Base-by-base conservation (phyloP, 352 stramenopile genomes). In the Phytophthora crassamura region DNA sequence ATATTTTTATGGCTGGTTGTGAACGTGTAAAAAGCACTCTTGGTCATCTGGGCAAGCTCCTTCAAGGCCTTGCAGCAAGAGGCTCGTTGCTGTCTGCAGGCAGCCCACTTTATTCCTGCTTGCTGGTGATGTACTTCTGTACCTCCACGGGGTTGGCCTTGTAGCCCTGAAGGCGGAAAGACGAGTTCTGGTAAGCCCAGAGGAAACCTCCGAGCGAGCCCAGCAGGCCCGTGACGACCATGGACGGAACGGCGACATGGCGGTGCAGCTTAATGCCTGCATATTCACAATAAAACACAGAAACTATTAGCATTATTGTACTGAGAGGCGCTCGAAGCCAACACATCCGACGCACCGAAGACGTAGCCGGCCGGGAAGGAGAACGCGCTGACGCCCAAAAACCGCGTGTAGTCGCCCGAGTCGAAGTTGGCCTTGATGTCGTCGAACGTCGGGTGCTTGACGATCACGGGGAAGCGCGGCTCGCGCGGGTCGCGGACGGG, bases 121-220 rank as follows among this genome's bases (percentile, higher is more conserved):
- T 79, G 58, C 33, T 76, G 30, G 58, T 82, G 41, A 91, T 88
- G 22, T 88, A 89, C 63, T 83, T 75, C 69, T 80, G 64, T 39
- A 91, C 83, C 55, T 93, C 81, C 40, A 72, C 64, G 42, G 57
- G 58, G 67, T 91, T 93, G 20, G 70, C 59, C 52, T 82, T 74
- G 75, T 80, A 92, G 40, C 87, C 85, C 54, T 90, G 80, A 48
- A 95, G 74, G 42, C 87, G 85, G 53, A 92, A 67, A 38, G 84
- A 75, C 42, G 85, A 87, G 77, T 95, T 94, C 67, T 95, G 82
- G 53, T 89, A 94, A 35, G 84, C 82, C 57, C 76, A 90, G 66
- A 95, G 39, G 59, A 89, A 91, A 58, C 84, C 86, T 41, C 84
- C 86, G 39, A 93, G 62, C 32, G 81, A 90, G 69, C 86, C 86